These are phyloP conservation scores for Pleurotus cornucopiae DNA, from an alignment of 768 basidiomycete species.

Conservation along the genomic window DNA sequence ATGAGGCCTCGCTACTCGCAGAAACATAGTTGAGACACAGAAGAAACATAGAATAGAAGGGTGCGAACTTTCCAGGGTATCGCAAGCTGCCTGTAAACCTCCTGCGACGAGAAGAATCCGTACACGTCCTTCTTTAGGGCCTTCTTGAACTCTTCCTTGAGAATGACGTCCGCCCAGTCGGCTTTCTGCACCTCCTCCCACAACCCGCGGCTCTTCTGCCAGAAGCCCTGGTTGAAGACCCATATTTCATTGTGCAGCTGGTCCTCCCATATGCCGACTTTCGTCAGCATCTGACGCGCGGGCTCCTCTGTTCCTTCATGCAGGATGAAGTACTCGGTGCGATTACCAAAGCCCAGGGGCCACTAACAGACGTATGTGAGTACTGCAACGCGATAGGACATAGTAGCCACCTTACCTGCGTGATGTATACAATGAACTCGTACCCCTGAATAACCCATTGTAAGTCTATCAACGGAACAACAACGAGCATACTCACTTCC, in stretches of 20 bases:
- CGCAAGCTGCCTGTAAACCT: slow-evolving; percentile 65
- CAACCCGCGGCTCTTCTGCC: slow-evolving; percentile 58
- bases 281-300: slow-evolving; percentile 46
- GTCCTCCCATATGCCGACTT: slow-evolving; percentile 47
- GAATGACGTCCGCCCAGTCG: slow-evolving; percentile 71
- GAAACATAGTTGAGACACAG: background rate
- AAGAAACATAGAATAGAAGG: background rate
- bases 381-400: background rate
- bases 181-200: slow-evolving; percentile 63
- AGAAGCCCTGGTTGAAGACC: slow-evolving; percentile 70
- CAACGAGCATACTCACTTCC: slow-evolving; percentile 39
- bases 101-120: slow-evolving; percentile 76
- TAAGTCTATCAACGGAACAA: background rate
- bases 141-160: slow-evolving; percentile 66
- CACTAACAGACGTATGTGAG: slow-evolving; percentile 18
- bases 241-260: slow-evolving; percentile 67
- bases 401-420: slow-evolving; percentile 34
- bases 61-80: slow-evolving; percentile 77
- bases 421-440: slow-evolving; percentile 51
- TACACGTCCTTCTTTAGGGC: slow-evolving; percentile 68
- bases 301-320: slow-evolving; percentile 57
- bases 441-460: slow-evolving; percentile 31
- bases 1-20: slow-evolving; percentile 67
- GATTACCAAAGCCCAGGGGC: slow-evolving; percentile 22
- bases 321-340: slow-evolving; percentile 44